Conservation (phyloP, 2,329 filamentous ascomycete species). For the Lithohypha guttulata region DNA sequence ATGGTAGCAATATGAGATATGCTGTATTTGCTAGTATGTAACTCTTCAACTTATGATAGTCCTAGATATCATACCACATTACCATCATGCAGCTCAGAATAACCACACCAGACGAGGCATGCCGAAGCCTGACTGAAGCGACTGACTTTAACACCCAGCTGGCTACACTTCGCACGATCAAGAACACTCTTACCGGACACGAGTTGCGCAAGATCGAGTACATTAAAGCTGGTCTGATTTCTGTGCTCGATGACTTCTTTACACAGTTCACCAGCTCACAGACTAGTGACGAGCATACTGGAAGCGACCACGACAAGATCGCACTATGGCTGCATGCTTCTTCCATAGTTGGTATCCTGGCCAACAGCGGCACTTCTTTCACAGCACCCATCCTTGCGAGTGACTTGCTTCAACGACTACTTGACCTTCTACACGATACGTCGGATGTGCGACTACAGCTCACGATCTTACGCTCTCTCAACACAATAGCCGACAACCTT, state of each 20-base stretch:
- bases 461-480: conserved; percentile 63
- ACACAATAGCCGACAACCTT: conserved; percentile 58
- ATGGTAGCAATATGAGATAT: too few relatives aligned
- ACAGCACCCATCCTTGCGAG: conserved; percentile 62
- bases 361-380: conserved; percentile 71
- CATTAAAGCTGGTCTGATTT: conserved; percentile 56
- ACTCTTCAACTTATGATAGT: too few relatives aligned
- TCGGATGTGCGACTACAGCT: conserved; percentile 56
- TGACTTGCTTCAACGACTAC: conserved; percentile 58
- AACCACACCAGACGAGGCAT: neutral
- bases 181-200: conserved; percentile 85
- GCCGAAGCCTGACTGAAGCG: neutral
- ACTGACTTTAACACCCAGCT: conserved; percentile 26
- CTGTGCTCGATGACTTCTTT: conserved; percentile 40
- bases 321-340: conserved; percentile 60
- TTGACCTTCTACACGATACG: conserved; percentile 55
- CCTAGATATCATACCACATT: neutral
- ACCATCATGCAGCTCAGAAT: conserved; percentile 5
- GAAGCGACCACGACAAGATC: conserved; percentile 51
- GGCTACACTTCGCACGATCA: conserved; percentile 58
- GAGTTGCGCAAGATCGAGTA: conserved; percentile 73
- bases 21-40: too few relatives aligned
- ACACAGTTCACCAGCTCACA: conserved; percentile 18
- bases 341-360: conserved; percentile 73
- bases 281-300: too few relatives aligned